Evolutionary conservation across 2,329 filamentous ascomycete species (phyloP).

Genomic region (Lachnellula occidentalis): DNA sequence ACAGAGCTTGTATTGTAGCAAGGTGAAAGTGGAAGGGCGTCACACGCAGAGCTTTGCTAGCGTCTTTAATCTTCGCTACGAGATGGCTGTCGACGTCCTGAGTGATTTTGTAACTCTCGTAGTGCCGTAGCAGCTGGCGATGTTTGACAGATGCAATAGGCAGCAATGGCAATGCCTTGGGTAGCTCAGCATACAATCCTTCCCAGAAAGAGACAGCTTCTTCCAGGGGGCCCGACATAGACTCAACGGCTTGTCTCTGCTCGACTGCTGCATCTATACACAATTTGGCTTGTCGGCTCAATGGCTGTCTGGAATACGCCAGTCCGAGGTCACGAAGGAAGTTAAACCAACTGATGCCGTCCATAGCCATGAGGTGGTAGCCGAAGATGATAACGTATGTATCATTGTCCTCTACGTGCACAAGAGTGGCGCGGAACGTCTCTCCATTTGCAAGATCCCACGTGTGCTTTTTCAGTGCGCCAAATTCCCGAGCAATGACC

Average conservation of each 20-base stretch:
- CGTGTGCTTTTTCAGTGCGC: not conserved
- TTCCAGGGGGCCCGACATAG: too few species aligned
- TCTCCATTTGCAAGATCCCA: not conserved
- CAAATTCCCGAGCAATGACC: not conserved
- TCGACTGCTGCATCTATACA: too few species aligned
- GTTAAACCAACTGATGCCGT: not conserved
- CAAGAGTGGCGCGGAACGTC: not conserved
- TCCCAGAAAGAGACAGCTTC: too few species aligned
- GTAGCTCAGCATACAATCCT: too few species aligned
- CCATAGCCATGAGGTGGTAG: not conserved
- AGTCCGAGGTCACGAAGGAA: not conserved
- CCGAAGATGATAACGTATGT: not conserved
- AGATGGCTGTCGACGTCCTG: constrained; percentile 16
- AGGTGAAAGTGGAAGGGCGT: constrained; percentile 43
- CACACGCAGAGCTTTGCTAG: constrained; percentile 19
- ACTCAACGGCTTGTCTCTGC: too few species aligned
- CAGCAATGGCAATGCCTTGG: too few species aligned
- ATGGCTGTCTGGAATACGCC: not conserved
- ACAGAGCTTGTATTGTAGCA: constrained; percentile 34
- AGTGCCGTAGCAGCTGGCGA: too few species aligned
- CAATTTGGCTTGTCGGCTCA: not conserved
- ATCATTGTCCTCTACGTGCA: not conserved
- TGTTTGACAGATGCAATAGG: too few species aligned
- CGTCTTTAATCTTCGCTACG: constrained; percentile 21
- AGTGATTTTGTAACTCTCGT: constrained; percentile 1